Evolutionary conservation across 148 eudicot species (phyloP).

Genomic region (Rhododendron kiyosumense): DNA sequence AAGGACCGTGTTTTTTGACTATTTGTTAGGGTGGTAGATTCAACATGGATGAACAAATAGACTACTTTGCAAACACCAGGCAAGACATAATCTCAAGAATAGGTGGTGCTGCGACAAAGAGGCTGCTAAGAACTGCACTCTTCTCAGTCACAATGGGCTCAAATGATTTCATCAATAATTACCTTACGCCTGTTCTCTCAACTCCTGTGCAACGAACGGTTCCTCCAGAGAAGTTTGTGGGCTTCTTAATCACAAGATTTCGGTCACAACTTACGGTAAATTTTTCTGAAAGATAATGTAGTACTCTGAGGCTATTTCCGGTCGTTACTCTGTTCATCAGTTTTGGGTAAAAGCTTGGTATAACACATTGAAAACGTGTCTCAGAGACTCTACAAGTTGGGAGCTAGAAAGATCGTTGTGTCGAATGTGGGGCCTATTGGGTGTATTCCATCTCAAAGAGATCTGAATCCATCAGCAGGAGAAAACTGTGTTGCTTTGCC

Average conservation of each 20-base stretch:
- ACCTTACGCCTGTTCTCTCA: conserved; percentile 59
- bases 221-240: conserved; percentile 54
- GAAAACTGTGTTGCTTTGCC: conserved; percentile 53
- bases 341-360: background rate
- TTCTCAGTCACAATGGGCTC: conserved; percentile 76
- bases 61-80: conserved; percentile 79
- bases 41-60: conserved; percentile 76
- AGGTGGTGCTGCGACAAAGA: conserved; percentile 45
- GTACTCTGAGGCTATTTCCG: no score
- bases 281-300: no score
- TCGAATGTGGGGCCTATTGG: conserved; percentile 93
- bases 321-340: background rate
- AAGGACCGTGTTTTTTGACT: background rate
- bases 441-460: conserved; percentile 75
- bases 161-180: conserved; percentile 80
- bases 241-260: conserved; percentile 46
- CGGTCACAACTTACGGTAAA: conserved; percentile 64
- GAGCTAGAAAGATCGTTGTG: conserved; percentile 72
- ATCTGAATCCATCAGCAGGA: conserved; percentile 55
- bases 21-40: conserved; percentile 55
- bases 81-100: conserved; percentile 47
- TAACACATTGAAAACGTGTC: background rate
- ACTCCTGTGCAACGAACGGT: conserved; percentile 31
- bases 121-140: conserved; percentile 42
- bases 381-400: conserved; percentile 75